Conservation (phyloP, 176 grass and related monocot species). For the Oryza glumipatula region DNA sequence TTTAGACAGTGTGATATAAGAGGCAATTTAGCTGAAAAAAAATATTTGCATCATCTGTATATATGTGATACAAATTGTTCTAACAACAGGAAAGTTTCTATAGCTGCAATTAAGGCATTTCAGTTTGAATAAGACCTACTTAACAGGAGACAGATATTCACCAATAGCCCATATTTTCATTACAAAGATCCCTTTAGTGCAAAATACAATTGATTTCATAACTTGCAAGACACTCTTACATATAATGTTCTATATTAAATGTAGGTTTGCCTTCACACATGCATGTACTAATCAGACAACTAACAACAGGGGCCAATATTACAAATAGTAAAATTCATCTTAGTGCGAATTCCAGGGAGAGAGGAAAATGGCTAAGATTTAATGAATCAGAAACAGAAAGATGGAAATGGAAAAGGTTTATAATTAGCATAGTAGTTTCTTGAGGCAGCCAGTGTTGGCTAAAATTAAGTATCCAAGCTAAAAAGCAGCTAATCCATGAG, state of each 20-base stretch:
- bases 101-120: neutral
- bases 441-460: neutral
- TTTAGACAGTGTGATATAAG: too few relatives aligned
- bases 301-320: constrained; percentile 20
- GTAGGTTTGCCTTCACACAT: constrained; percentile 41
- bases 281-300: neutral
- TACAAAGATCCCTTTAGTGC: constrained; percentile 27
- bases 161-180: neutral
- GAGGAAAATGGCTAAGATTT: constrained; percentile 29
- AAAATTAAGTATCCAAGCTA: constrained; percentile 30
- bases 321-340: constrained; percentile 15
- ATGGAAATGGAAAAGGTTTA: constrained; percentile 37
- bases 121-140: neutral
- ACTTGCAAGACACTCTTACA: constrained; percentile 36
- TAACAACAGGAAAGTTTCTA: neutral
- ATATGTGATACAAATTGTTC: neutral
- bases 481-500: neutral
- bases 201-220: constrained; percentile 35
- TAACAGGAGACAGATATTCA: neutral
- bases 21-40: neutral
- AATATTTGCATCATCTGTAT: neutral
- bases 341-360: too few relatives aligned
- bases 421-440: constrained; percentile 16
- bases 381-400: constrained; percentile 6
- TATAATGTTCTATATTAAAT: constrained; percentile 34